Base-by-base conservation (phyloP, 129 eudicot genomes). In the Escallonia rubra region DNA sequence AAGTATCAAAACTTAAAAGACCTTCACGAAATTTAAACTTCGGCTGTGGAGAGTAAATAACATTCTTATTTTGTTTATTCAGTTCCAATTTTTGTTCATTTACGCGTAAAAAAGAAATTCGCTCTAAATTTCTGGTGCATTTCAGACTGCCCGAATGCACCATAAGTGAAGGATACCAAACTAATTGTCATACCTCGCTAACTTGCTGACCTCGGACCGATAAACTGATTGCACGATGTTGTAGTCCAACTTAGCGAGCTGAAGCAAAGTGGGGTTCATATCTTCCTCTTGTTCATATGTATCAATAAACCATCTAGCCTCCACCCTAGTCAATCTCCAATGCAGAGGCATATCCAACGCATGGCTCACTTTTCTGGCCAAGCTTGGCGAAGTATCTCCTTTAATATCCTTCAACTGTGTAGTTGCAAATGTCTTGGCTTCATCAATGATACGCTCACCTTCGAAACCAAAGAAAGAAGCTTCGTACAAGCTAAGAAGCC, bases 401-500 rank as follows among this genome's bases (percentile, higher is more conserved):
- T 64, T 64, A 2, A 16, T 10, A 4, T 16, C 47, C 40, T 53
- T 41, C 50, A 67, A 42, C 8, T 41, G 52, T 52, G 42, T 41
- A 8, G 53, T 67, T 7, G 72, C 6, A 42, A 67, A 67, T 23
- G 40, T 54, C 51, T 39, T 41, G 14, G 63, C 72, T 16, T 54
- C 48, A 8, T 67, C 53, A 14, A 67, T 7, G 2, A 55, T 54
- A 23, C 54, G 41, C 54, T 67, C 53, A 8, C 72, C 72, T 3
- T 42, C 9, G 5, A 43, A 14, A 1, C 63, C 48, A 14, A 43
- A 45, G 16, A 40, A 55, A 41, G 72, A 54, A 9, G 64, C 72
- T 43, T 68, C 72, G 59, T 68, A 68, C 63, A 68, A 68, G 39
- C 63, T 40, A 4, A 68, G 42, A 63, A 68, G 4, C 6, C 72